phyloP scores from a whole-genome alignment of 805 yeast species.

The Saccharomycopsis selenospora region DNA sequence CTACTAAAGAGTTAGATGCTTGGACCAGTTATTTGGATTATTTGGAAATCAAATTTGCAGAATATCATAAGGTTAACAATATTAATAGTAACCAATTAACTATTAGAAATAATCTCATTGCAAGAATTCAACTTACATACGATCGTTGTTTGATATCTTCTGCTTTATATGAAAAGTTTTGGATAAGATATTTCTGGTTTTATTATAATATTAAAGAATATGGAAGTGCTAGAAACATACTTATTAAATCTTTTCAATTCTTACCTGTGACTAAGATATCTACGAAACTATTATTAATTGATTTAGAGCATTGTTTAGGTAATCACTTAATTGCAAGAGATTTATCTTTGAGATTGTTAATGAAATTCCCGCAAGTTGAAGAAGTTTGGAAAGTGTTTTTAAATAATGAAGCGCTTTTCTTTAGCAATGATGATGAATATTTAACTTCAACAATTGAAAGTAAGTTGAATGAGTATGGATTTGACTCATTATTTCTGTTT shows the following conservation, averaged over 20 bases:
- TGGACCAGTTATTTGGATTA: constrained; percentile 56
- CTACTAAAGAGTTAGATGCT: constrained; percentile 42
- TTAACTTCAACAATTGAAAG: background rate
- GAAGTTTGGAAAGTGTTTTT: constrained; percentile 18
- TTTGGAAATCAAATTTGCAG: constrained; percentile 32
- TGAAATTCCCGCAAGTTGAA: constrained; percentile 11
- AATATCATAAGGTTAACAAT: constrained; percentile 15
- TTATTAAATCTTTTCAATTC: constrained; percentile 31
- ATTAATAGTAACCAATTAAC: constrained; percentile 17
- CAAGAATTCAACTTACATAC: constrained; percentile 30
- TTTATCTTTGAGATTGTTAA: constrained; percentile 3
- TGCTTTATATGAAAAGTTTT: constrained; percentile 38
- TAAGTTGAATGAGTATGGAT: background rate
- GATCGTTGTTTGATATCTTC: constrained; percentile 43
- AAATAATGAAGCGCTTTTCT: constrained; percentile 13
- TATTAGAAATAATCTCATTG: constrained; percentile 25
- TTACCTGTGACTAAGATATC: constrained; percentile 17
- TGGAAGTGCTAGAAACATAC: constrained; percentile 33
- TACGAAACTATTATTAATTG: constrained; percentile 12
- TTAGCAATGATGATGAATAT: background rate
- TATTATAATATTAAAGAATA: constrained; percentile 28
- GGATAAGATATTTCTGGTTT: constrained; percentile 45
- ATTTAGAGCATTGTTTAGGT: constrained; percentile 10
- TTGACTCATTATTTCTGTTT: constrained; percentile 29
- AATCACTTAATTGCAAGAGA: constrained; percentile 14